Evolutionary conservation across 495 filamentous ascomycete species (phyloP).

Genomic region (Annulohypoxylon nitens): DNA sequence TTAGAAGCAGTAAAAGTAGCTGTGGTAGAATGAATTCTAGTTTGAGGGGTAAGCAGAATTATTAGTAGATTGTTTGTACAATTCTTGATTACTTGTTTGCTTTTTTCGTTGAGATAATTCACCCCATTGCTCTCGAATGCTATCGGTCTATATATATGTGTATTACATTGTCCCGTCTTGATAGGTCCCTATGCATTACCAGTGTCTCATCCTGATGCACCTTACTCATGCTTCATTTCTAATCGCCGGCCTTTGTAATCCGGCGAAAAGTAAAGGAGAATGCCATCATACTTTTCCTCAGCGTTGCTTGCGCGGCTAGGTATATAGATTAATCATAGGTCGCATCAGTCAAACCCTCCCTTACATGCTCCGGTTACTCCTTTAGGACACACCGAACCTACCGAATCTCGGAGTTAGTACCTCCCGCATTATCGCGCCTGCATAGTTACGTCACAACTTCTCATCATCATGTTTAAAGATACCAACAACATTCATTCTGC

Average conservation of each 20-base stretch:
- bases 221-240: constrained; percentile 1
- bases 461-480: neutral
- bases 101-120: neutral
- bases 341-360: neutral
- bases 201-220: neutral
- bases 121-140: neutral
- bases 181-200: too few species aligned
- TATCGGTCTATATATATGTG: constrained; percentile 13
- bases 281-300: neutral
- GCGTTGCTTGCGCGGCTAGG: too few species aligned
- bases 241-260: constrained; percentile 11
- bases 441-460: neutral
- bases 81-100: neutral
- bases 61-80: neutral
- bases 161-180: neutral
- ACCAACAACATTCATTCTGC: neutral
- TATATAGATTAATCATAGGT: constrained; percentile 4
- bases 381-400: constrained; percentile 17
- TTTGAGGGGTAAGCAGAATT: neutral
- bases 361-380: constrained; percentile 27
- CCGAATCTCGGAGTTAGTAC: constrained; percentile 4
- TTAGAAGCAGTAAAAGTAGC: neutral
- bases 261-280: constrained; percentile 4
- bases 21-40: neutral
- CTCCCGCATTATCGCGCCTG: neutral